Percentiles rank a stretch among this genome's conserved stretches.
phyloP scores from a whole-genome alignment of 2,329 filamentous ascomycete species.

The Botrytis hyacinthi region DNA sequence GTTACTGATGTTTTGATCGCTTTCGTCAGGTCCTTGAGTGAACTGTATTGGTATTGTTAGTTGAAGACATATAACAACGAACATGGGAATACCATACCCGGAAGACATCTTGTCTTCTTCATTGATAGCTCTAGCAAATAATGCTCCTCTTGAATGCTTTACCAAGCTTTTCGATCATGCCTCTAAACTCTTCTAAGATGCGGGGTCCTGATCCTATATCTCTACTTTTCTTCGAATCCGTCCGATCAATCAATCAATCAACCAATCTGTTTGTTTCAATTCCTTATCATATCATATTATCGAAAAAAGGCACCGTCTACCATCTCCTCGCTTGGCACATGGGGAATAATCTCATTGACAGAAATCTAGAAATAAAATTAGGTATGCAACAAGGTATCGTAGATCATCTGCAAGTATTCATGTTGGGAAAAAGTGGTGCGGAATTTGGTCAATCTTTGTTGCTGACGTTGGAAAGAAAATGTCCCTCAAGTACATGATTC shows the following conservation, averaged over 20 bases:
- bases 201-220: not conserved
- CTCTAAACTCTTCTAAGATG: not conserved
- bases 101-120: conserved; percentile 22
- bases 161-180: conserved; percentile 14
- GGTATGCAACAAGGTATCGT: not conserved
- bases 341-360: not conserved
- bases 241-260: not conserved
- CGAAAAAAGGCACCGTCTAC: not conserved
- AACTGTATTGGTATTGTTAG: conserved; percentile 28
- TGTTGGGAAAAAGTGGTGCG: conserved; percentile 1
- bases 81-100: conserved; percentile 10
- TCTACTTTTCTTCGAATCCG: not conserved
- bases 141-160: conserved; percentile 1
- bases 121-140: conserved; percentile 12
- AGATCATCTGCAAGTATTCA: conserved; percentile 15
- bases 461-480: conserved; percentile 9
- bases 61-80: not conserved
- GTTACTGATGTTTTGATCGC: conserved; percentile 52
- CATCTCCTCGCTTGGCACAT: not conserved
- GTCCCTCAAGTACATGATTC: conserved; percentile 1
- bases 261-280: not conserved
- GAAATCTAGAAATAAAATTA: not conserved
- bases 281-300: not conserved
- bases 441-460: not conserved
- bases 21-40: conserved; percentile 58